Evolutionary conservation across 495 filamentous ascomycete species (phyloP), one percentile per base, ranked within the genome.

Genomic region (Bacidia gigantensis): DNA sequence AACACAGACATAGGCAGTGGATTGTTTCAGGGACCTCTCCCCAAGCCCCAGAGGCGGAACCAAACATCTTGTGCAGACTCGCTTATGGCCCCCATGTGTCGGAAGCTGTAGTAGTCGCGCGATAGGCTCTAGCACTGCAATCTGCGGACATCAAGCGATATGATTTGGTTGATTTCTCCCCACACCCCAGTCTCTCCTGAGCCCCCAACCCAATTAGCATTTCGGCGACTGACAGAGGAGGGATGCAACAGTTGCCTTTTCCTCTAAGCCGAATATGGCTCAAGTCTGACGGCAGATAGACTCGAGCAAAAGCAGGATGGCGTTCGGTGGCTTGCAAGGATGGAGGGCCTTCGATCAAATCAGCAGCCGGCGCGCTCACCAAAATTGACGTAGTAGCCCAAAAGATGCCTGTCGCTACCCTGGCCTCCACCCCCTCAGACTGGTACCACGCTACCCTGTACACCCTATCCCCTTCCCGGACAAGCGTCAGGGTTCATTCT

Each of bases 311-410:
- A 58, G 56, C 51, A 38, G 46, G 32, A 58, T 58, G 51, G 56
- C 56, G 56, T 57, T 58, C 54, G 45, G 56, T 58, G 56, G 56
- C 56, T 58, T 58, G 40, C 14, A 47, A 41, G 44, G 18, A 40
- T 26, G 11, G 20, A 22, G 21, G 43, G 21, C 52, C 51, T 58
- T 24, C 56, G 26, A 10, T 11, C 22, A 3, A 12, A 7, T 51
- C 49, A 51, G 32, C 35, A 2, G 5, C 14, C 5, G 41, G 41
- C 41, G 41, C 41, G 9, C 14, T 44, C 14, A 44, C 20, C 20
- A 44, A 22, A 44, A 5, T 17, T 44, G 41, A 44, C 41, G 41
- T 44, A 44, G 41, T 44, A 44, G 41, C 41, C 41, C 41, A 44
- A 44, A 44, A 44, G 9, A 44, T 18, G 46, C 46, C 47, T 50